These are phyloP conservation scores for Remersonia thermophila DNA, from an alignment of 2,329 filamentous ascomycete species.

Conservation along the genomic window DNA sequence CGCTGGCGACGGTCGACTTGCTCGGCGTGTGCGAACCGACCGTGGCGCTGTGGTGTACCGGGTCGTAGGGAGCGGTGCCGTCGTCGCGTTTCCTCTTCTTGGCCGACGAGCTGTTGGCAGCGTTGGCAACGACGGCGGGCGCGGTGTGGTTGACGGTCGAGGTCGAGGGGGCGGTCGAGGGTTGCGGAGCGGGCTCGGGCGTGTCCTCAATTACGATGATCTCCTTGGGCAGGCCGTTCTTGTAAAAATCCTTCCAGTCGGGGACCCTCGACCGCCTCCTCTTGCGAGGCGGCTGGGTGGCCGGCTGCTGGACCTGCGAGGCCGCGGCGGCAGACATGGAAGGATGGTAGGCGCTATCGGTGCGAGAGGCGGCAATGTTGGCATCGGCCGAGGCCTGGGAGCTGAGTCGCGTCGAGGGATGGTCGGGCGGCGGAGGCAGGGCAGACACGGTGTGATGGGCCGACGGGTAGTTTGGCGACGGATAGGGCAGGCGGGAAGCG, in stretches of 20 bases:
- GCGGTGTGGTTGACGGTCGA: too few species aligned
- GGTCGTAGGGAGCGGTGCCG: conserved; percentile 48
- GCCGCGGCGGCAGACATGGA: conserved; percentile 27
- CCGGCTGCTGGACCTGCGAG: conserved; percentile 21
- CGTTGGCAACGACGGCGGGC: conserved; percentile 16
- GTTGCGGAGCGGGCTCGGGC: conserved; percentile 38
- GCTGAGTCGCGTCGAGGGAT: conserved; percentile 8
- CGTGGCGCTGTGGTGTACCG: conserved; percentile 56
- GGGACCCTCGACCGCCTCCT: conserved; percentile 50
- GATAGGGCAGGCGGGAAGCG: conserved; percentile 26
- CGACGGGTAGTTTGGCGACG: conserved; percentile 17
- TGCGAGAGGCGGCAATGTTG: conserved; percentile 14
- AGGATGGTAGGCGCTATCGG: conserved; percentile 22
- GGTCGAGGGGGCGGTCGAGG: too few species aligned
- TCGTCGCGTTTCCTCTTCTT: conserved; percentile 65
- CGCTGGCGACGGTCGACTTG: conserved; percentile 65
- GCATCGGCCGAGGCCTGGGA: conserved; percentile 12
- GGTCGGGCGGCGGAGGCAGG: conserved; percentile 5
- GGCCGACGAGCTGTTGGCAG: conserved; percentile 21
- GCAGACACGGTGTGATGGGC: conserved; percentile 26
- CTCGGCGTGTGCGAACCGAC: conserved; percentile 58
- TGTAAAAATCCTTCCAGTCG: conserved; percentile 72
- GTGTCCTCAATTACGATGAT: conserved; percentile 75
- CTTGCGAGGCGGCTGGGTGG: conserved; percentile 30
- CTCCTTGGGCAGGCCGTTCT: conserved; percentile 71